Percentiles rank a stretch among this genome's conserved stretches.
phyloP scores from a whole-genome alignment of 768 basidiomycete species.

The Boletus eberwhitei region DNA sequence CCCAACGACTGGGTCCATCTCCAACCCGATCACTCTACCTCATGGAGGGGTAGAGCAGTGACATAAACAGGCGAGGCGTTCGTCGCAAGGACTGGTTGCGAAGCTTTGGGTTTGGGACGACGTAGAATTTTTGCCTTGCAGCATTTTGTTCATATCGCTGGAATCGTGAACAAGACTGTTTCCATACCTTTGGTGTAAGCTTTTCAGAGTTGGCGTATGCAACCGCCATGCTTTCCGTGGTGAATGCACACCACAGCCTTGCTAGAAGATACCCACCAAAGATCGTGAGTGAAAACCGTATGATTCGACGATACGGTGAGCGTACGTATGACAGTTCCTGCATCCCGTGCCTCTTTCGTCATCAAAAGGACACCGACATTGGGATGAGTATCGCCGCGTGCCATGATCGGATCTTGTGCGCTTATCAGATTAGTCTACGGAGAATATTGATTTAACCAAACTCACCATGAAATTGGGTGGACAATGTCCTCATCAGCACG shows the following conservation, averaged over 20 bases:
- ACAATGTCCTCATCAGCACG: slow-evolving; percentile 43
- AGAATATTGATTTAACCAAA: background rate
- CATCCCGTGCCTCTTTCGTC: slow-evolving; percentile 41
- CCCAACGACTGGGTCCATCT: background rate
- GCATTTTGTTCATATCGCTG: background rate
- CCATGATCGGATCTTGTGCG: slow-evolving; percentile 33
- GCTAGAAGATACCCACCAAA: slow-evolving; percentile 34
- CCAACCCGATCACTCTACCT: slow-evolving; percentile 1
- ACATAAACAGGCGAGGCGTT: slow-evolving; percentile 50
- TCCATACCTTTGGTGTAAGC: slow-evolving; percentile 55
- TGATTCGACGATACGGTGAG: too few relatives aligned
- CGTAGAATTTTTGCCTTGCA: slow-evolving; percentile 36
- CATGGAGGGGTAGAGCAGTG: slow-evolving; percentile 45
- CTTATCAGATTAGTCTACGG: background rate
- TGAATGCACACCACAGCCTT: slow-evolving; percentile 82
- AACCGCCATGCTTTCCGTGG: slow-evolving; percentile 78
- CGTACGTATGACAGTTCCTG: slow-evolving; percentile 28
- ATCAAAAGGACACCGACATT: slow-evolving; percentile 65
- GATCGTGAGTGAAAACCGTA: background rate
- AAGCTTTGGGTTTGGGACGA: slow-evolving; percentile 21
- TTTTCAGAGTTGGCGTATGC: slow-evolving; percentile 58
- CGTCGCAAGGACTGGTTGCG: slow-evolving; percentile 1
- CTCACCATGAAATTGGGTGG: slow-evolving; percentile 52
- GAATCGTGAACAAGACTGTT: background rate
- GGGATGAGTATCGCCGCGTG: slow-evolving; percentile 42